Percentiles rank a stretch among this genome's conserved stretches.
Conservation (phyloP, 2,329 filamentous ascomycete species). For the Exophiala oligosperma region DNA sequence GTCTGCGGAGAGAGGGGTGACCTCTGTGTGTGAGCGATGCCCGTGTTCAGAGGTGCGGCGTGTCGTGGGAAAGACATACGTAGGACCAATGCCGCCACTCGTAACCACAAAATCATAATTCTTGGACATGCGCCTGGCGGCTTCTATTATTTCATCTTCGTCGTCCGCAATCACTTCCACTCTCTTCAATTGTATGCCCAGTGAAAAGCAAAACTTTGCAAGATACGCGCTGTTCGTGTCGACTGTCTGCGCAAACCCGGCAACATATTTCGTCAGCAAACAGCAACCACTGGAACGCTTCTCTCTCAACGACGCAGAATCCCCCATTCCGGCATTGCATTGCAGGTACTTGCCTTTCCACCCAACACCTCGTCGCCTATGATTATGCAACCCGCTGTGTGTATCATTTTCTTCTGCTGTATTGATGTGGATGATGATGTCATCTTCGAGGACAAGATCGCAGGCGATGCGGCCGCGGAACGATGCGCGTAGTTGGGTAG, state of each 20-base stretch:
- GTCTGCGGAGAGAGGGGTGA: slow-evolving; percentile 52
- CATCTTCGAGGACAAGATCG: slow-evolving; percentile 35
- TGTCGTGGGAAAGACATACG: slow-evolving; percentile 55
- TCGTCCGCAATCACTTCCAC: slow-evolving; percentile 94
- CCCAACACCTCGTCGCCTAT: slow-evolving; percentile 91
- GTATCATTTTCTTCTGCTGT: slow-evolving; percentile 60
- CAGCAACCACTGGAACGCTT: slow-evolving; percentile 6
- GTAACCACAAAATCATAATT: slow-evolving; percentile 95
- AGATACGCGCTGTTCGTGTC: slow-evolving; percentile 67
- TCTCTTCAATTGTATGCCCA: slow-evolving; percentile 71
- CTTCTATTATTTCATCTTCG: slow-evolving; percentile 85
- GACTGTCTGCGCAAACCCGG: slow-evolving; percentile 50
- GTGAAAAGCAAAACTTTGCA: slow-evolving; percentile 65
- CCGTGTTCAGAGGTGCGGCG: too few species aligned
- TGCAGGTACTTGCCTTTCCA: slow-evolving; percentile 67
- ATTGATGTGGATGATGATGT: slow-evolving; percentile 40
- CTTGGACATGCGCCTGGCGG: slow-evolving; percentile 79
- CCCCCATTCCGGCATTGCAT: neutral
- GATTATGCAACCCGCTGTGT: slow-evolving; percentile 87
- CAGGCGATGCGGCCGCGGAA: slow-evolving; percentile 40
- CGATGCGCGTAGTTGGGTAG: slow-evolving; percentile 57
- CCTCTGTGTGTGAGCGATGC: neutral
- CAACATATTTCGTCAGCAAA: neutral
- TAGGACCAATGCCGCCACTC: slow-evolving; percentile 92
- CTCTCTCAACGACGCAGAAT: too few species aligned